Evolutionary conservation across 495 filamentous ascomycete genomes (phyloP), one percentile per base, ranked within the genome.

Genomic region (Neurospora sublineolata): DNA sequence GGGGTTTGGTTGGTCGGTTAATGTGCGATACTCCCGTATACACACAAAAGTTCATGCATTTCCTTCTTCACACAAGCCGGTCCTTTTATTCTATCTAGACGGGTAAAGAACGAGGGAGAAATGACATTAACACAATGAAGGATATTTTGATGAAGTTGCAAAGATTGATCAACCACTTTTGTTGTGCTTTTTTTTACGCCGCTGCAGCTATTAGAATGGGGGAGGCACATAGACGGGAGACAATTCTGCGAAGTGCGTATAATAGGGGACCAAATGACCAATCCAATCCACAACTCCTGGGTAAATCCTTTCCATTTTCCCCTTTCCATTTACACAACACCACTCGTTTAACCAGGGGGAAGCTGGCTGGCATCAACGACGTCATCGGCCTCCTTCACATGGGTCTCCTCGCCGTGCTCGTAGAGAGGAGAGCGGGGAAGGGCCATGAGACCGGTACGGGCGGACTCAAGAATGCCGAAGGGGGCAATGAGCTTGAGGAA

Each of bases 401-500:
- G 88, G 10, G 87, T 73, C 75, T 94, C 91, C 76, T 96, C 91
- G 7, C 84, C 87, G 14, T 87, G 87, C 68, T 87, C 89, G 72
- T 91, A 87, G 30, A 99, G 87, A 68, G 95, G 95, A 37, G 95
- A 97, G 42, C 95, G 91, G 44, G 95, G 94, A 71, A 99, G 87
- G 23, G 95, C 95, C 95, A 97, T 99, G 39, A 99, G 88, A 80
- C 95, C 91, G 20, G 95, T 97, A 68, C 95, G 87, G 41, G 94
- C 92, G 52, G 93, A 97, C 83, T 99, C 95, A 20, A 99, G 87
- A 74, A 99, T 94, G 77, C 95, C 95, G 80, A 98, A 99, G n/a
- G 94, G 94, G 68, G 88, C 86, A 76, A 99, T 89, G 71, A 99
- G 87, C 84, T 97, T 98, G 84, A 99, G 89, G 84, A 97, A 99